A percentile compares a stretch with the other conserved stretches of the same genome.
Conservation (phyloP, 2,329 filamentous ascomycete species). For the Aspergillus jensenii region DNA sequence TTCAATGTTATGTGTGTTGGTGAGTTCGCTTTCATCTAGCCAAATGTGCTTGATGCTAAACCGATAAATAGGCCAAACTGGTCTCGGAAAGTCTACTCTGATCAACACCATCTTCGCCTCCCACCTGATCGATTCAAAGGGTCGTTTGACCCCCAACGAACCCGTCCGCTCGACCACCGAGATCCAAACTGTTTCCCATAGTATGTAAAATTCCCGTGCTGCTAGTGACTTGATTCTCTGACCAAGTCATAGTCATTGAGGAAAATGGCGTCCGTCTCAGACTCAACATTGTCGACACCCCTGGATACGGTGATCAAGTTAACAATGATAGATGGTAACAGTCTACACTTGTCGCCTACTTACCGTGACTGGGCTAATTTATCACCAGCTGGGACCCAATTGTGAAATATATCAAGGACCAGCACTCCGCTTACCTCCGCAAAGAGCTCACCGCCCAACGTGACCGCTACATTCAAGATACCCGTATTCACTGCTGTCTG, state of each 20-base stretch:
- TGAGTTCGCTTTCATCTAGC: conserved; percentile 54
- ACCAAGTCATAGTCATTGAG: conserved; percentile 69
- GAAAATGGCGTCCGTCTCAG: conserved; percentile 97
- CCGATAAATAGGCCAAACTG: conserved; percentile 76
- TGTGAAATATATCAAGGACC: conserved; percentile 99
- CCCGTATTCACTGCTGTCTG: conserved; percentile 97
- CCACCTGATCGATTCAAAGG: conserved; percentile 98
- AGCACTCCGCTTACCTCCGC: conserved; percentile 97
- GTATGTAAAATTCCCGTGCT: conserved; percentile 36
- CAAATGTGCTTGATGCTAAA: not conserved
- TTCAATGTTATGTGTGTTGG: conserved; percentile 99
- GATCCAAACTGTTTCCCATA: conserved; percentile 96
- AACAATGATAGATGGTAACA: conserved; percentile 93
- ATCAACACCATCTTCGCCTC: conserved; percentile 99
- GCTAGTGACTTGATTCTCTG: conserved; percentile 10
- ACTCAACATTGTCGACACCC: conserved; percentile 98
- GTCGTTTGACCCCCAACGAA: conserved; percentile 88
- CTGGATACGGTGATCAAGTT: conserved; percentile 96
- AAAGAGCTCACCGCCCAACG: conserved; percentile 99
- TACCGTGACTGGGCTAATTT: conserved; percentile 21
- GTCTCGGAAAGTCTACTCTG: conserved; percentile 96
- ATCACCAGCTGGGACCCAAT: conserved; percentile 84
- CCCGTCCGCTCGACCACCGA: conserved; percentile 93
- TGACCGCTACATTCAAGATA: conserved; percentile 99
- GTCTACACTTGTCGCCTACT: not conserved